These are phyloP conservation scores for Allium sativum DNA, from an alignment of 106 monocot species.

Conservation along the genomic window DNA sequence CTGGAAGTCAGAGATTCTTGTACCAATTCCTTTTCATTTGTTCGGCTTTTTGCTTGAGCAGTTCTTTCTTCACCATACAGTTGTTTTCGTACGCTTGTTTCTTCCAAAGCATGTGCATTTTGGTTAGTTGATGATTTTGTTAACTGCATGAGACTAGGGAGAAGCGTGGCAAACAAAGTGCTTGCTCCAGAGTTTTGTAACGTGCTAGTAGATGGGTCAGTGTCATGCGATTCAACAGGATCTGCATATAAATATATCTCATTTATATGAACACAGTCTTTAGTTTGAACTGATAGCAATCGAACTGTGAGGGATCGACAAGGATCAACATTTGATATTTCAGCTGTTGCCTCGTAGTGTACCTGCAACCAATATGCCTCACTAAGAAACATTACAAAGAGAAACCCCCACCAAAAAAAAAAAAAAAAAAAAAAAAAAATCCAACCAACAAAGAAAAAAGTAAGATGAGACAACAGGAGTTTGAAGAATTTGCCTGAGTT, in stretches of 20 bases:
- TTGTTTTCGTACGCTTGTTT: slow-evolving; percentile 4
- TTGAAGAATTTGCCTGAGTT: slow-evolving; percentile 21
- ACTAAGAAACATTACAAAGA: slow-evolving; percentile 7
- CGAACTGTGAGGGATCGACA: slow-evolving; percentile 58
- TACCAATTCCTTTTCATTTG: not conserved
- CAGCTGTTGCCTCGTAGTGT: slow-evolving; percentile 83
- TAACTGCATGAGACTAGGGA: slow-evolving; percentile 60
- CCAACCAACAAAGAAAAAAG: too few species aligned
- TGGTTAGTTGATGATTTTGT: slow-evolving; percentile 34
- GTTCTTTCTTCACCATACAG: slow-evolving; percentile 4
- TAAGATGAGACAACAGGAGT: not conserved
- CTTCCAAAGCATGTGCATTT: slow-evolving; percentile 16
- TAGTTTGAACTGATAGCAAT: slow-evolving; percentile 67
- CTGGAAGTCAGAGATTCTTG: slow-evolving; percentile 5
- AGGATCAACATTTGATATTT: slow-evolving; percentile 74
- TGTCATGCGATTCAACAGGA: slow-evolving; percentile 37
- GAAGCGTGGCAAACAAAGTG: slow-evolving; percentile 67
- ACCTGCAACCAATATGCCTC: slow-evolving; percentile 27
- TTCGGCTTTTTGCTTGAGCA: slow-evolving; percentile 9
- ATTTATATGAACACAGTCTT: slow-evolving; percentile 47
- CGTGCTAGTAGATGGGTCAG: slow-evolving; percentile 10
- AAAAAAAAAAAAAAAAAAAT: too few species aligned
- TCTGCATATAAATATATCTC: slow-evolving; percentile 88
- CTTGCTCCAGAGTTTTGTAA: slow-evolving; percentile 25
- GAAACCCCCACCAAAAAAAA: too few species aligned